Base-by-base conservation (phyloP, 2,329 filamentous ascomycete genomes). In the Penicillium occitanis region DNA sequence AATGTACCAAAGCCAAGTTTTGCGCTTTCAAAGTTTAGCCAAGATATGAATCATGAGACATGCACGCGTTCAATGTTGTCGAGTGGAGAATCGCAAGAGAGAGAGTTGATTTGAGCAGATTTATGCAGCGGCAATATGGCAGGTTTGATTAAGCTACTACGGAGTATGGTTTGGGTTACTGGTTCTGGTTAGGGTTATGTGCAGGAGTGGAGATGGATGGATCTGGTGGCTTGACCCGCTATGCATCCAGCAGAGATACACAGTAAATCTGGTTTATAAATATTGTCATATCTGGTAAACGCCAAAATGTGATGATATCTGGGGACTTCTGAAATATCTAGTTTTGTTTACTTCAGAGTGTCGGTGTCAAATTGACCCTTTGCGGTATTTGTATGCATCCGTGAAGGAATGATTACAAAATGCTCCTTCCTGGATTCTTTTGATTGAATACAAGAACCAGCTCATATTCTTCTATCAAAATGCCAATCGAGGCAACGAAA, bases 81-180 rank as follows among this genome's bases (percentile, higher is more conserved):
- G 5, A 33, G 63, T 51, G 35, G 58, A 51, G 64, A 37, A 50
- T 33, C 7, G 30, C 30, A 8, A 7, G 7, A 35, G 33, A 2
- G 3, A 65, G 65, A 61, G 65, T 19, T 30, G 30, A 66, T 66
- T 66, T 66, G 65, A 66, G 65, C 65, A 66, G 14, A 66, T 66
- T 66, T 62, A 40, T 62, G 60, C 30, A 40, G n/a, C 19, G 10
- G 30, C 4, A 35, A 19, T 10, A 5, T 13, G 51, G 30, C 14
- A n/a, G 30, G 25, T 30, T 19, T 28, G 28, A 30, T 33, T 53
- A 53, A 33, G 28, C 25, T 53, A 19, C 19, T 19, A 19, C 19
- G 19, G 19, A 19, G 19, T 19, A 17, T 7, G 46, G 2, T 53
- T n/a, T 28, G 25, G 5, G n/a, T 51, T 30, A 51, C 48, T 51